phyloP scores from a whole-genome alignment of 805 yeast species.

The Nakazawaea peltata region DNA sequence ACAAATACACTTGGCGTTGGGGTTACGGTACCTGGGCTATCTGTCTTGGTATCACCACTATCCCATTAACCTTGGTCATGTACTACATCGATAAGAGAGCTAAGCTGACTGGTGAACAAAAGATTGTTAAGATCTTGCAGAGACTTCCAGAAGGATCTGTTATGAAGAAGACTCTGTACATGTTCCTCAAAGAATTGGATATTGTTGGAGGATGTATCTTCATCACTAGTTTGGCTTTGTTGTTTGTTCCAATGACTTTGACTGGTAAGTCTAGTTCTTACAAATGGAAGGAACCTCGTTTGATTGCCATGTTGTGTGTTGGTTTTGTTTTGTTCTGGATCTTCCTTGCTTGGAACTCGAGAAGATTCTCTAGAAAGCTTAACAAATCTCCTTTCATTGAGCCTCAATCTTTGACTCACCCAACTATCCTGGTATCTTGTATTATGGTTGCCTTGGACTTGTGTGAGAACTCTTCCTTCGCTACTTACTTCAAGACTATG shows the following conservation, averaged over 20 bases:
- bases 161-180: conserved; percentile 11
- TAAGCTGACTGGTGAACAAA: conserved; percentile 11
- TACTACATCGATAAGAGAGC: conserved; percentile 15
- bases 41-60: conserved; percentile 12
- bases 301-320: conserved; percentile 17
- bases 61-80: conserved; percentile 18
- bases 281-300: conserved; percentile 17
- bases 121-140: conserved; percentile 3
- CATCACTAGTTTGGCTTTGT: conserved; percentile 16
- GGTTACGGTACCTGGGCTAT: conserved; percentile 7
- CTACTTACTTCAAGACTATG: conserved; percentile 18
- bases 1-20: conserved; percentile 2
- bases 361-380: not conserved
- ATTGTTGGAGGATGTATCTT: conserved; percentile 16
- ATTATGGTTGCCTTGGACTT: conserved; percentile 17
- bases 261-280: conserved; percentile 17
- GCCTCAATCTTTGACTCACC: conserved; percentile 15
- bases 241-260: conserved; percentile 21
- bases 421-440: conserved; percentile 12
- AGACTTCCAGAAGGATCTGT: conserved; percentile 13
- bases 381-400: conserved; percentile 19
- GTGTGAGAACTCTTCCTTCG: conserved; percentile 18
- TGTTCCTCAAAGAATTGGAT: conserved; percentile 16
- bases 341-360: conserved; percentile 15
- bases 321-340: conserved; percentile 15